Evolutionary conservation across 345 rosid genomes (phyloP), one percentile per base, ranked within the genome.

Genomic region (Pistacia integerrima): DNA sequence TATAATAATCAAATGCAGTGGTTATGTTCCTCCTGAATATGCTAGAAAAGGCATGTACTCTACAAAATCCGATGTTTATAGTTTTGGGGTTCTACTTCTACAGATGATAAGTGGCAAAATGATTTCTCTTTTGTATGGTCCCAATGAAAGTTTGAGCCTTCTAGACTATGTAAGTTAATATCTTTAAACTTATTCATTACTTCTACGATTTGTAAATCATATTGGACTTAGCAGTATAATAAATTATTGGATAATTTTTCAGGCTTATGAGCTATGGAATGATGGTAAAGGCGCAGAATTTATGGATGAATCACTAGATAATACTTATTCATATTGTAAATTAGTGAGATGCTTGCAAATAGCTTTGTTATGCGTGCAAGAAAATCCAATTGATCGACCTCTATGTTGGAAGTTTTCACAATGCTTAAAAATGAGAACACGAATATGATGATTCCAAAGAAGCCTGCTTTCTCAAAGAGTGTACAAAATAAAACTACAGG

Each of bases 211-310:
- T 25, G 51, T 5, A 22, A 2, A 30, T 9, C 35, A 25, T 30
- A 30, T 30, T 30, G 2, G 0, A 25, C 25, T 25, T 16, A 5
- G 11, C 17, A 8, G 3, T 18, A 3, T 14, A 36, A 12, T 4
- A 46, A 5, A 38, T 11, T 11, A 30, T 11, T n/a, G 11, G 25
- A 13, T 35, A 13, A 33, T 69, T 70, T 69, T 70, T 1, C 65
- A 77, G 84, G 79, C 83, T 11, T 71, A 80, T 38, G 73, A 51
- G n/a, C 54, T 72, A 33, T 75, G 83, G 83, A 66, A 54, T 22
- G 16, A 22, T 57, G 76, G 54, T 30, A 30, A 30, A 30, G 2
- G 33, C 33, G 1, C 0, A 0, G 33, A 30, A 2, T 30, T 30
- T 2, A 30, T 30, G 33, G 33, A 30, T 1, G 3, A 30, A 30